phyloP scores from a whole-genome alignment of 352 stramenopile species.

The Phytophthora citricola region DNA sequence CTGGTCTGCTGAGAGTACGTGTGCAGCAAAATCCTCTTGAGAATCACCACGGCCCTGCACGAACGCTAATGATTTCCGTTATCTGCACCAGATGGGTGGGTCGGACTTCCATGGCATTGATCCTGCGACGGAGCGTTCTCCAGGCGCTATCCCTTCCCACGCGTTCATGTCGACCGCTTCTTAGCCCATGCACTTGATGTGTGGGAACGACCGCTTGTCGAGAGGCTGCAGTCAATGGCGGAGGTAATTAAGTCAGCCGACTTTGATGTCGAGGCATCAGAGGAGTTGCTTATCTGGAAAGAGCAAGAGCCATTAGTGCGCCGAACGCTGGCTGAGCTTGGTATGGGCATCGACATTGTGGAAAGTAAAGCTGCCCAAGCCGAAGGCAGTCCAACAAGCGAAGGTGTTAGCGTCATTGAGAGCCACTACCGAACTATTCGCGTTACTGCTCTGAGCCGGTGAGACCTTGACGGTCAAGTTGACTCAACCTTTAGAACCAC shows the following conservation, averaged over 20 bases:
- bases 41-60: neutral
- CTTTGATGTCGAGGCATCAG: slow-evolving; percentile 7
- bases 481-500: slow-evolving; percentile 7
- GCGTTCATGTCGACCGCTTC: slow-evolving; percentile 74
- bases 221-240: slow-evolving; percentile 46
- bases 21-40: neutral
- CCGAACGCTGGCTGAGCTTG: slow-evolving; percentile 42
- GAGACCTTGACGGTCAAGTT: slow-evolving; percentile 6
- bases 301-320: slow-evolving; percentile 47
- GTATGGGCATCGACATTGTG: slow-evolving; percentile 36
- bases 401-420: slow-evolving; percentile 1
- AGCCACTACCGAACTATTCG: slow-evolving; percentile 46
- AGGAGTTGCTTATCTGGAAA: slow-evolving; percentile 65
- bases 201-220: slow-evolving; percentile 69
- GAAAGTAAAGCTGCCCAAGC: slow-evolving; percentile 7
- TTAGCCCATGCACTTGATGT: slow-evolving; percentile 70
- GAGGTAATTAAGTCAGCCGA: slow-evolving; percentile 27
- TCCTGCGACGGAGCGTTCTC: slow-evolving; percentile 64
- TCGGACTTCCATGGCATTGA: slow-evolving; percentile 90
- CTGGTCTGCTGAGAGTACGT: slow-evolving; percentile 67
- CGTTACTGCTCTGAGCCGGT: slow-evolving; percentile 19
- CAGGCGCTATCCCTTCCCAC: slow-evolving; percentile 80
- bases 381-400: neutral
- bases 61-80: slow-evolving; percentile 4
- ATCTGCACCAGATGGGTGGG: slow-evolving; percentile 61